Evolutionary conservation across 805 yeast species (phyloP), one percentile per base, ranked within the genome.

Genomic region (Tetrapisispora taiwanensis): DNA sequence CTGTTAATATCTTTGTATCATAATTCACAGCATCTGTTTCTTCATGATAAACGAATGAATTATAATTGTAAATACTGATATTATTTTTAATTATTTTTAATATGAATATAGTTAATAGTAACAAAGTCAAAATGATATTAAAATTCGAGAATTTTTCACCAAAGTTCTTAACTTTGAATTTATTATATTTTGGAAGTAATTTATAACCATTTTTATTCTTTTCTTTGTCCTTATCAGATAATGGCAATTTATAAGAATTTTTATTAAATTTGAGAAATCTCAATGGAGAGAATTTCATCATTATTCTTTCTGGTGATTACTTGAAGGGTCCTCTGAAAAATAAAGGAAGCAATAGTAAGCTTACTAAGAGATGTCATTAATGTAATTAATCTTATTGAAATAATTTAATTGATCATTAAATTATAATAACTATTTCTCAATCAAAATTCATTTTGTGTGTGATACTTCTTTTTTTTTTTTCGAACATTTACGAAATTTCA

Each of bases 1-100:
- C 66, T n/a, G 48, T 48, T 20, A 63, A 42, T 1, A 48, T 39
- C 31, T 44, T 39, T 7, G 59, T 53, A 19, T 46, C 47, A 33
- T 50, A 49, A 8, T 14, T 5, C 3, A 26, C 35, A 15, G 28
- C 15, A 9, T 17, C 30, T 2, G 20, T 7, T 18, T 37, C 40
- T 17, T 27, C 24, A 7, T 37, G 24, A 4, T 9, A n/a, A 10
- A 27, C 32, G 27, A 37, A 37, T 20, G 19, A 18, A 17, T 37
- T 28, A 9, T 19, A 37, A 17, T 28, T 18, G 12, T 20, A 27
- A 30, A 37, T 28, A 18, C 6, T 13, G 3, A 38, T n/a, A n/a
- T 30, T 38, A 9, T 15, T 20, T 13, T n/a, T 17, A 30, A 39
- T 17, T 6, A 22, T n/a, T 24, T 39, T 39, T 13, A 31, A 9